Percentiles rank a stretch among this genome's conserved stretches.
phyloP scores from a whole-genome alignment of 176 grass and related monocot species.

The Puya raimondii region DNA sequence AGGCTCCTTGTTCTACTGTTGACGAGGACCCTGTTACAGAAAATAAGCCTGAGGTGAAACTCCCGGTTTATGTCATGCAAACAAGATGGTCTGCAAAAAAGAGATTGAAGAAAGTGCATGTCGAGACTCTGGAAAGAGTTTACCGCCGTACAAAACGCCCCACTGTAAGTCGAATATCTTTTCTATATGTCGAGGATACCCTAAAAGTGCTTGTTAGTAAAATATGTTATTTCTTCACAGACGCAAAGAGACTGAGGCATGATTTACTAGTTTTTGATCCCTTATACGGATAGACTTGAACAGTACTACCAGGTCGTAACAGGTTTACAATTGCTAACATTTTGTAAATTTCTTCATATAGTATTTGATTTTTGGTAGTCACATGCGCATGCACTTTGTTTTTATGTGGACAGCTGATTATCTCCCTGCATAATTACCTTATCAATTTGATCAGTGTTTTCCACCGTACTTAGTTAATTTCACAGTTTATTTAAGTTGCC shows the following conservation, averaged over 20 bases:
- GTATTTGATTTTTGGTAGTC: neutral
- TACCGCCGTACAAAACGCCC: conserved; percentile 70
- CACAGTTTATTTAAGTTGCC: neutral
- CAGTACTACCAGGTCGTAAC: neutral
- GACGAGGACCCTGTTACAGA: conserved; percentile 31
- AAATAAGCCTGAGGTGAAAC: conserved; percentile 25
- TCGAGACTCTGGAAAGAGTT: conserved; percentile 77
- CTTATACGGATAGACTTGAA: neutral
- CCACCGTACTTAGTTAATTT: neutral
- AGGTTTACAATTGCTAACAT: conserved; percentile 3
- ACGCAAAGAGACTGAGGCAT: neutral
- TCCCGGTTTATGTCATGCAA: conserved; percentile 51
- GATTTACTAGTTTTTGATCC: neutral
- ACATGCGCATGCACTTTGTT: neutral
- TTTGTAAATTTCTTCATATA: neutral
- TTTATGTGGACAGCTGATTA: neutral
- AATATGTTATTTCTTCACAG: neutral
- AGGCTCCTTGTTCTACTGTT: conserved; percentile 9
- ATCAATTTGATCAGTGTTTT: conserved; percentile 2
- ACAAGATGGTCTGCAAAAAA: conserved; percentile 49
- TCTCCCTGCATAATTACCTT: neutral
- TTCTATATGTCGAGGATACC: neutral
- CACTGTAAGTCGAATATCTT: conserved; percentile 41
- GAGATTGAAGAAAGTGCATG: conserved; percentile 72
- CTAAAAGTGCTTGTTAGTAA: neutral